phyloP scores from a whole-genome alignment of 345 rosid species.

The Corchorus olitorius region DNA sequence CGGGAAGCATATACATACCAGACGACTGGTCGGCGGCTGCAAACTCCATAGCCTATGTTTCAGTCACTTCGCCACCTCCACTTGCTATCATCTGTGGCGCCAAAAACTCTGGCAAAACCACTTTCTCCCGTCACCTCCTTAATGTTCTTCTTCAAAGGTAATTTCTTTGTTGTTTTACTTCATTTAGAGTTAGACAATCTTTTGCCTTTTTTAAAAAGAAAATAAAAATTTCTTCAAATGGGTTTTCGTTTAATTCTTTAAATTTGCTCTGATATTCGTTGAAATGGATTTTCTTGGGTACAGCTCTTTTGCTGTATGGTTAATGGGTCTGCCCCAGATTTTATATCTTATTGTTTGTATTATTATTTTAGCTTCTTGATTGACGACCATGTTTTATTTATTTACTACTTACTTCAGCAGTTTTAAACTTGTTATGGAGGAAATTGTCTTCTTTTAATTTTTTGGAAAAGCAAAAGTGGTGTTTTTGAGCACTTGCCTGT shows the following conservation, averaged over 20 bases:
- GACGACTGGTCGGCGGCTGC: conserved; percentile 80
- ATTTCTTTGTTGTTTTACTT: background rate
- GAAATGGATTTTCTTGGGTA: background rate
- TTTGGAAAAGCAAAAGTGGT: background rate
- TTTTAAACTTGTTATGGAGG: background rate
- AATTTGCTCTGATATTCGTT: background rate
- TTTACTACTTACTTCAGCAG: background rate
- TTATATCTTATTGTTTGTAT: no score
- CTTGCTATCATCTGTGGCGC: conserved; percentile 71
- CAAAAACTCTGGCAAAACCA: conserved; percentile 81
- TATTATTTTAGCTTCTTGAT: background rate
- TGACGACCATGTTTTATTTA: background rate
- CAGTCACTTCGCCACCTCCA: conserved; percentile 51
- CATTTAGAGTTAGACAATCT: background rate
- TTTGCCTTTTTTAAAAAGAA: background rate
- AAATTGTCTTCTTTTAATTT: background rate
- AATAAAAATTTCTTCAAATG: background rate
- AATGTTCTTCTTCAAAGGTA: conserved; percentile 76
- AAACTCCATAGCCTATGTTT: conserved; percentile 45
- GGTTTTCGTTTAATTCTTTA: background rate
- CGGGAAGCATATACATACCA: conserved; percentile 50
- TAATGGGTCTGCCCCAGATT: background rate
- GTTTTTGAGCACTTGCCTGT: background rate
- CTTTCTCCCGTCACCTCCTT: conserved; percentile 85
- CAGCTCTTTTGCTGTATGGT: conserved; percentile 9